A percentile compares a stretch with the other conserved stretches of the same genome.
These are phyloP conservation scores for Jimgerdemannia flammicorona DNA, from an alignment of 192 early-diverging fungal species.

Conservation along the genomic window DNA sequence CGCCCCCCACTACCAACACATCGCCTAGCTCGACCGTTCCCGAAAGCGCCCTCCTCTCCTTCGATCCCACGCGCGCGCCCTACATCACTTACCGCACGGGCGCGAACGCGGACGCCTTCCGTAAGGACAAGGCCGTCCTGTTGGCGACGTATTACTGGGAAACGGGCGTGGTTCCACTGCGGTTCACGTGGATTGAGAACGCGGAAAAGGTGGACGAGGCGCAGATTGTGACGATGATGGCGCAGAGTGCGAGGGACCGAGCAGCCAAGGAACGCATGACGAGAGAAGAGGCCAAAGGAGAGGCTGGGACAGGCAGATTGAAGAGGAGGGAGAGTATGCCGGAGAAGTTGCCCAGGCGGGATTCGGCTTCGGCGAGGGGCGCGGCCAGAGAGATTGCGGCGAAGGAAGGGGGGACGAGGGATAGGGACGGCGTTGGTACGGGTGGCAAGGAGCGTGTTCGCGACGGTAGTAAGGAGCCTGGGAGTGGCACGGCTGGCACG, in stretches of 20 bases:
- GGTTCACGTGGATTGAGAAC: slow-evolving; percentile 39
- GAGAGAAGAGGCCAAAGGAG: not conserved
- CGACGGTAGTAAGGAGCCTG: not conserved
- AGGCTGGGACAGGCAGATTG: not conserved
- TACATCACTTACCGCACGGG: slow-evolving; percentile 43
- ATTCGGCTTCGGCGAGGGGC: not conserved
- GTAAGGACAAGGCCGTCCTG: slow-evolving; percentile 43
- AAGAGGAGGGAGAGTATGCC: not conserved
- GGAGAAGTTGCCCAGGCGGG: not conserved
- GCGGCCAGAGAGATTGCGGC: not conserved
- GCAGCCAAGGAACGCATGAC: not conserved
- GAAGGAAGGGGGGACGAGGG: not conserved
- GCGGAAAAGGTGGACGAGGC: not conserved
- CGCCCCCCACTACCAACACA: not conserved
- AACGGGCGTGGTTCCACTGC: slow-evolving; percentile 32
- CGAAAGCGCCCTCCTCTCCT: slow-evolving; percentile 12
- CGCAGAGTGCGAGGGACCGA: not conserved
- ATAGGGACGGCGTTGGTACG: not conserved
- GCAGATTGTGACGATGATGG: too few relatives aligned
- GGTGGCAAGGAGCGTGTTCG: not conserved
- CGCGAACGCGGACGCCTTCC: slow-evolving; percentile 33
- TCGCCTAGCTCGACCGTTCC: slow-evolving; percentile 9
- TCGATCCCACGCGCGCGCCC: slow-evolving; percentile 7
- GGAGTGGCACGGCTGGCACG: too few relatives aligned
- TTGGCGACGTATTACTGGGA: slow-evolving; percentile 46